Evolutionary conservation across 371 early-diverging fungal genomes (phyloP), one percentile per base, ranked within the genome.

Genomic region (Rhizopus sp.): DNA sequence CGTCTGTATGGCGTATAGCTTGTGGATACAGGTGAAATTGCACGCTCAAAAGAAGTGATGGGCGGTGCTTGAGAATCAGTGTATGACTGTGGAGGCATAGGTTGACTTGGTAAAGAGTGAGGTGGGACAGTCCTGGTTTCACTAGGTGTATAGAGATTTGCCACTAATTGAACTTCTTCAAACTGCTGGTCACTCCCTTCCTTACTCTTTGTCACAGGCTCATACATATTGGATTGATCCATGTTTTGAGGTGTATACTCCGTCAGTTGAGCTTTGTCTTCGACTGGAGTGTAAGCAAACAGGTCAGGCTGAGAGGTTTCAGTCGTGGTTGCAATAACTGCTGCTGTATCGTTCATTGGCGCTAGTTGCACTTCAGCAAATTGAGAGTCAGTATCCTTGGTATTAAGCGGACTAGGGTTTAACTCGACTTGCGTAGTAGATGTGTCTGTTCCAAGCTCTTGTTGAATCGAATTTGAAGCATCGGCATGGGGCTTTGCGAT

Each of bases 331-430:
- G 53, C 31, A 16, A 42, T 23, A 3, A n/a, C 37, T 37, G 51
- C n/a, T 8, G 4, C 12, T n/a, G 13, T 6, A 38, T 13, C 40
- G 23, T 40, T 31, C 12, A 23, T 29, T n/a, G 46, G 46, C 2
- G 46, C 46, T 7, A 46, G 15, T 29, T 46, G 46, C 17, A 46
- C 30, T 46, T 46, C 46, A 7, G 46, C 46, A 46, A 46, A 46
- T 29, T 46, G 46, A 17, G 30, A 46, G 17, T 46, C 46, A 29
- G 46, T 23, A 7, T 17, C 15, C 46, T 23, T 46, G 46, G 4
- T 46, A 5, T 2, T 7, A 3, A 2, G 4, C 29, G 15, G 41
- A 13, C 15, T 41, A 15, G 37, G 29, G 7, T 31, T 23, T n/a
- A 53, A 37, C 31, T 42, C 31, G 6, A 53, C 54, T 15, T 17